Evolutionary conservation across 2,329 filamentous ascomycete genomes (phyloP).

Genomic region (Cladosporium sp.): DNA sequence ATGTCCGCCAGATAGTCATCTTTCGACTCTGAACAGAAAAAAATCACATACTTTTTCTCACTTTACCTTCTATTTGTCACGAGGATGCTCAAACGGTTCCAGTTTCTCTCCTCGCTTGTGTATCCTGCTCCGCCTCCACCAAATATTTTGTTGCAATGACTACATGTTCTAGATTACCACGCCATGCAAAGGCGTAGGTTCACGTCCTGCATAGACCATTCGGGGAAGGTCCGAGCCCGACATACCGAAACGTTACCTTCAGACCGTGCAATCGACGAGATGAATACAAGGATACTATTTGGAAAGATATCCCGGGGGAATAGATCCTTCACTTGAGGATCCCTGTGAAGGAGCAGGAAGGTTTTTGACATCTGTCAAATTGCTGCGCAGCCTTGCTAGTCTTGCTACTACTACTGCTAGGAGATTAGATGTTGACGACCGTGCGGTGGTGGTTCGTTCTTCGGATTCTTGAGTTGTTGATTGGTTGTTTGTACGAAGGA

Average conservation of each 20-base stretch:
- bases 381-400: neutral
- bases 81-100: neutral
- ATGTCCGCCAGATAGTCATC: slow-evolving; percentile 17
- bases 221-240: neutral
- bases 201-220: neutral
- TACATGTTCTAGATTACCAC: neutral
- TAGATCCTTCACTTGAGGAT: neutral
- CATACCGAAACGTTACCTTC: neutral
- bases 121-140: neutral
- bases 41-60: slow-evolving; percentile 18
- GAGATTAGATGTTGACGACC: neutral
- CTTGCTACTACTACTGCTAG: neutral
- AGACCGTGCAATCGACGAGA: neutral
- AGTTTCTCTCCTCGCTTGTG: neutral
- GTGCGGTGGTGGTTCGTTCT: neutral
- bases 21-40: slow-evolving; percentile 22
- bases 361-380: neutral
- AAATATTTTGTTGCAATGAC: neutral
- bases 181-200: neutral
- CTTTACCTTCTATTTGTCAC: neutral
- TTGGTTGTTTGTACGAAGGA: neutral
- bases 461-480: neutral
- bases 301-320: neutral
- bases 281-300: neutral
- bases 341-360: neutral